Evolutionary conservation across 2,329 filamentous ascomycete genomes (phyloP), one percentile per base, ranked within the genome.

Genomic region (Penicillium sp.): DNA sequence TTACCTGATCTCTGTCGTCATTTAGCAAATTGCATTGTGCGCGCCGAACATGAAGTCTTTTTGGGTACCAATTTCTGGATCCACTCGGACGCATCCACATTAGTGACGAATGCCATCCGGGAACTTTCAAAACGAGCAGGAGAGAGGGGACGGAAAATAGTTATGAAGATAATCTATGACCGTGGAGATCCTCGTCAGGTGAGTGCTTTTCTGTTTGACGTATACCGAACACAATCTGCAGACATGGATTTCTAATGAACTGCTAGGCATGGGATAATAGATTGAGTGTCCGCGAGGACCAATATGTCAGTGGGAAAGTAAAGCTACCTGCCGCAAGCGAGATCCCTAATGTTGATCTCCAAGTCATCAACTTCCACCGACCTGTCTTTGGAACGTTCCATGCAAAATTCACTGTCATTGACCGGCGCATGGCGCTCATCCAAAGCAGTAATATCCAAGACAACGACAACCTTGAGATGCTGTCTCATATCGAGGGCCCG

Each of bases 381-480:
- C 82, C 88, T 1, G 73, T 88, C 1, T 72, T 92, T 3, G 89
- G 90, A 0, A 93, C 90, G 0, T 88, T 92, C 40, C 90, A 92
- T 66, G 80, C 85, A 60, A 93, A 93, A 68, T 91, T 88, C 68
- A 89, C 90, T 79, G 78, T 92, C 1, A 84, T 92, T 1, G 90
- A 93, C 70, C 81, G 89, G 7, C 84, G 82, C 60, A 78, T 88
- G n/a, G 89, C 83, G 0, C 76, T 90, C 1, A 70, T 92, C 2
- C 87, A 89, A 73, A 92, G 88, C 75, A 91, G 91, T 70, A 93
- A 92, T 66, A 88, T 92, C 49, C 81, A 83, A 63, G 74, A 91
- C 61, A 92, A 91, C 52, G 87, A 90, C 64, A 93, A 93, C 62
- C 59, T 92, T 54, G 90, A 93, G 72, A 92, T 93, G 89, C 86